Evolutionary conservation across 257 asterid genomes (phyloP), one percentile per base, ranked within the genome.

Genomic region (Parsonsia alboflavescens): DNA sequence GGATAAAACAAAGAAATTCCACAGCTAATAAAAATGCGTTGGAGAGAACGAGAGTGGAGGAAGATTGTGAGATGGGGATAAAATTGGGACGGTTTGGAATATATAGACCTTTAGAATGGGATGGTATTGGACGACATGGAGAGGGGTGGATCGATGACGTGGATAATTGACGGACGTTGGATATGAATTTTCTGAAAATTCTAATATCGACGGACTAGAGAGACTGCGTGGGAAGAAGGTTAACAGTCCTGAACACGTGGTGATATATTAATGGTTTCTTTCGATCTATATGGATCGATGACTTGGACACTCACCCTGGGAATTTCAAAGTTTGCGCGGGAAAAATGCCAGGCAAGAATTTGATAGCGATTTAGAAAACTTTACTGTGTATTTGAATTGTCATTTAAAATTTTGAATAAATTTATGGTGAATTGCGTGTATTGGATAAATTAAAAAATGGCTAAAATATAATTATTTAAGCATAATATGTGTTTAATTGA

Each of bases 81-180:
- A 1, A 12, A 0, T 2, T 3, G 16, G 2, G 54, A 16, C 8
- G 36, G 50, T 36, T 48, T 33, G 12, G 30, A 58, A 59, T 73
- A 72, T 82, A 76, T 82, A 76, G 19, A 28, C 1, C 15, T 8
- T 9, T 4, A 17, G 2, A 15, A 7, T 61, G 16, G 0, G 9
- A 7, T 68, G 11, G 72, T 21, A 78, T 82, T 78, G 78, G 85
- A 19, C 10, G 19, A 58, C 2, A 12, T 6, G 15, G 11, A 19
- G 44, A 5, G 67, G 19, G 5, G 6, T 21, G 73, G 83, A 82
- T 82, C 10, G 77, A 78, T 82, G 80, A 53, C 17, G 10, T 82
- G 83, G 68, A 41, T 6, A 0, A 1, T 0, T 7, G 3, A 2
- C 0, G 2, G n/a, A 2, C 81, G 67, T 52, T 64, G 0, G 65